Base-by-base conservation (phyloP, 768 basidiomycete genomes). In the Rossbeevera mucosa region DNA sequence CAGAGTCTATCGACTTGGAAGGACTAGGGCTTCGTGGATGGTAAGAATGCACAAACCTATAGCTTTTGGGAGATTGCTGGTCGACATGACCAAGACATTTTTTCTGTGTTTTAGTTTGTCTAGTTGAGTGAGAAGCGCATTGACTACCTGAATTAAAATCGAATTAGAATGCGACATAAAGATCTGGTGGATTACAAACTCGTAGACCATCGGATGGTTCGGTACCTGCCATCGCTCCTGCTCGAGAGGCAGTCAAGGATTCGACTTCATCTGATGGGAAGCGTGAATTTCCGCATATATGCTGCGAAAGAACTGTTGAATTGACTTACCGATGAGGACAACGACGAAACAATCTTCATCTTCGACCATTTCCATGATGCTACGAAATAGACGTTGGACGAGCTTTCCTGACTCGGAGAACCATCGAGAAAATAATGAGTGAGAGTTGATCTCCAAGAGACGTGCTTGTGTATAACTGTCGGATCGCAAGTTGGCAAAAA, bases 341-440 rank as follows among this genome's bases (percentile, higher is more conserved):
- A 96, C 85, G 2, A 99, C 85, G 62, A 99, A 97, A 14, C 82
- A 82, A 51, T 86, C 83, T 56, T 94, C 91, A 60, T 97, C 94
- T 46, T 96, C 94, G 0, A 90, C 86, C 71, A 98, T 78, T 58
- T 96, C 94, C 33, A 80, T 89, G 51, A 99, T 92, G 53, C 80
- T 88, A 33, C 78, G 81, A 66, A 98, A 99, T 16, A 99, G 75
- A 44, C 88, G 82, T 63, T 98, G 95, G 2, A 99, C 96, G 25
- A 99, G 82, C 69, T 99, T 99, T 14, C 96, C 96, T 0, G 94
- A 96, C 66, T 99, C 96, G 0, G 94, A 97, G 72, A 98, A 99
- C 95, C 96, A 99, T 60, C 94, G 90, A 14, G 92, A 94, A 68
- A 99, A 98, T 14, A 99, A 78, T 2, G 94, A 97, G 71, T 98